Evolutionary conservation across 106 monocot genomes (phyloP).

Genomic region (Cymbidium sinense): DNA sequence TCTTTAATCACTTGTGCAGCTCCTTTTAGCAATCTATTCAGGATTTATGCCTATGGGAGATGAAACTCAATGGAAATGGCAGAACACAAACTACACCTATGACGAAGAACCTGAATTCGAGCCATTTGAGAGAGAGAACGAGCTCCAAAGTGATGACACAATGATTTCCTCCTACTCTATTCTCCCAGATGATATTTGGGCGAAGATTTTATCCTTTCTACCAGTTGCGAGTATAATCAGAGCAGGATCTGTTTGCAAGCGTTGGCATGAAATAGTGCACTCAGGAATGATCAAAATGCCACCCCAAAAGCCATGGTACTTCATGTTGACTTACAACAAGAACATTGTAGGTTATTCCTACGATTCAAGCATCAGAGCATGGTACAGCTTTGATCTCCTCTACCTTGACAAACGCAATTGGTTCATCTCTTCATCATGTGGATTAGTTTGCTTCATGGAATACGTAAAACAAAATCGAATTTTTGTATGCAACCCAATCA

Average conservation of each 20-base stretch:
- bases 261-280: slow-evolving; percentile 61
- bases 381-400: slow-evolving; percentile 69
- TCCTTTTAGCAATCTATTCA: no score
- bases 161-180: slow-evolving; percentile 39
- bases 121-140: no score
- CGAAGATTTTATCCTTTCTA: slow-evolving; percentile 63
- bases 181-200: slow-evolving; percentile 76
- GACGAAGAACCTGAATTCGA: no score
- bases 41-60: no score
- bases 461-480: slow-evolving; percentile 50
- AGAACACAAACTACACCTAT: no score
- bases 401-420: slow-evolving; percentile 68
- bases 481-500: slow-evolving; percentile 79
- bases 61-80: no score
- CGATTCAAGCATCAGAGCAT: slow-evolving; percentile 66
- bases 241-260: slow-evolving; percentile 62
- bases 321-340: slow-evolving; percentile 72
- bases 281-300: slow-evolving; percentile 46
- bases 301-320: slow-evolving; percentile 85
- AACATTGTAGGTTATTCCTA: slow-evolving; percentile 46
- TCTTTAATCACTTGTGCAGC: no score
- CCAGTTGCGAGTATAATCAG: slow-evolving; percentile 60
- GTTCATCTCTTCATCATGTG: slow-evolving; percentile 65
- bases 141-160: neutral
- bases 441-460: slow-evolving; percentile 91